Percentiles rank a stretch among this genome's conserved stretches.
Evolutionary conservation across 2,329 filamentous ascomycete genomes (phyloP).

Genomic region (Ambrosiella xylebori): DNA sequence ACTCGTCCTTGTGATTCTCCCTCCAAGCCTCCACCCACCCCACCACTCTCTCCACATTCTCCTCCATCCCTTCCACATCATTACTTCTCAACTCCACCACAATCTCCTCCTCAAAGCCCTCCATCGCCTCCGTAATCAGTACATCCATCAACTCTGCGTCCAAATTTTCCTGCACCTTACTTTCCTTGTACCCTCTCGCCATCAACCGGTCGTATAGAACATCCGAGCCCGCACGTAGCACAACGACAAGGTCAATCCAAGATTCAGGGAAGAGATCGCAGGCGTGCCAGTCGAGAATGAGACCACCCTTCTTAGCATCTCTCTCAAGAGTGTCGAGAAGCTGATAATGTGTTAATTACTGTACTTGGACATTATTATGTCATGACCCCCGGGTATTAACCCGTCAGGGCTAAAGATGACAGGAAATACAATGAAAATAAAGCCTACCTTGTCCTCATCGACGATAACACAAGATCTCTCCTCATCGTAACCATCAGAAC

Average conservation of each 20-base stretch:
- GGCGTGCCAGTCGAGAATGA: constrained; percentile 93
- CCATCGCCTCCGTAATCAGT: constrained; percentile 72
- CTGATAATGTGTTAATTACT: constrained; percentile 24
- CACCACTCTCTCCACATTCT: constrained; percentile 70
- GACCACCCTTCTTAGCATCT: constrained; percentile 60
- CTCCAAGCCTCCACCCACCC: constrained; percentile 36
- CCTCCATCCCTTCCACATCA: constrained; percentile 67
- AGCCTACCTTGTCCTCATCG: constrained; percentile 76
- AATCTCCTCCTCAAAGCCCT: constrained; percentile 71
- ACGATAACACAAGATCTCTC: constrained; percentile 80
- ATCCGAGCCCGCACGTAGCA: constrained; percentile 65
- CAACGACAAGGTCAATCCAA: constrained; percentile 90
- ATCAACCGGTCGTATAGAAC: constrained; percentile 71
- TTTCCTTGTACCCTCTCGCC: constrained; percentile 64
- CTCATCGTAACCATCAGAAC: constrained; percentile 76
- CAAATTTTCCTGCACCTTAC: constrained; percentile 87
- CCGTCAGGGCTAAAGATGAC: neutral
- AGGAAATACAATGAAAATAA: neutral
- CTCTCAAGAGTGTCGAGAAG: constrained; percentile 80
- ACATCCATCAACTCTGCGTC: constrained; percentile 98
- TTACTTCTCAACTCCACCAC: constrained; percentile 81
- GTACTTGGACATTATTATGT: neutral
- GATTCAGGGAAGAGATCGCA: constrained; percentile 87
- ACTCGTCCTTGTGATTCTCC: neutral
- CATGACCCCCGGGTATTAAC: neutral